A percentile compares a stretch with the other conserved stretches of the same genome.
Conservation (phyloP, 257 asterid genomes). For the Ophiorrhiza pumila region DNA sequence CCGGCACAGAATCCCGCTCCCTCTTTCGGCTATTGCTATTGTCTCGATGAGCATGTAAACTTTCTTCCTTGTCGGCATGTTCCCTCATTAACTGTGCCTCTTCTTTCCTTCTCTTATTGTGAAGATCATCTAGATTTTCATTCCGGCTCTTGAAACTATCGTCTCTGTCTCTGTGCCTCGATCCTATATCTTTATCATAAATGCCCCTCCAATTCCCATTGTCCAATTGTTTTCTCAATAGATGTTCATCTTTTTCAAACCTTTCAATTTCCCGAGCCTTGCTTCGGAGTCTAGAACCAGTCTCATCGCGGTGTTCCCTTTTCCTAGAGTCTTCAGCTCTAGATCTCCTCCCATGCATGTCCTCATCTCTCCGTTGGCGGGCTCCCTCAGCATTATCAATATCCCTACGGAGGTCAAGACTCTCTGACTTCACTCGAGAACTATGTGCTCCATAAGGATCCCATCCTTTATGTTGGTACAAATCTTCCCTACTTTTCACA, state of each 20-base stretch:
- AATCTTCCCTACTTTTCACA: conserved; percentile 60
- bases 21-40: conserved; percentile 64
- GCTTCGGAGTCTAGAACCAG: conserved; percentile 48
- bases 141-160: conserved; percentile 47
- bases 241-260: conserved; percentile 59
- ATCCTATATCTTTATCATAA: conserved; percentile 53
- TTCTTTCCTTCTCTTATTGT: conserved; percentile 72
- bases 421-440: conserved; percentile 45
- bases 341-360: conserved; percentile 49
- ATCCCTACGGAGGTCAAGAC: conserved; percentile 64
- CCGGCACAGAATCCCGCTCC: conserved; percentile 76
- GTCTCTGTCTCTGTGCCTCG: conserved; percentile 62
- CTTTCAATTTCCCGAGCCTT: conserved; percentile 64
- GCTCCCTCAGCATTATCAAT: conserved; percentile 57
- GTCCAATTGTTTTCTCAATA: conserved; percentile 56
- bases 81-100: conserved; percentile 49
- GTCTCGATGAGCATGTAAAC: conserved; percentile 53
- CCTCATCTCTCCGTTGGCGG: conserved; percentile 66
- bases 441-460: conserved; percentile 46
- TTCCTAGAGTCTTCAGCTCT: conserved; percentile 60
- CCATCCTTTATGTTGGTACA: conserved; percentile 47
- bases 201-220: conserved; percentile 54
- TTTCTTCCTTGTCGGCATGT: conserved; percentile 55
- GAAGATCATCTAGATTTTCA: conserved; percentile 53
- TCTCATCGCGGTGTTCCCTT: conserved; percentile 59